Base-by-base conservation (phyloP, 2,329 filamentous ascomycete species). In the Sporothrix variecibatus region DNA sequence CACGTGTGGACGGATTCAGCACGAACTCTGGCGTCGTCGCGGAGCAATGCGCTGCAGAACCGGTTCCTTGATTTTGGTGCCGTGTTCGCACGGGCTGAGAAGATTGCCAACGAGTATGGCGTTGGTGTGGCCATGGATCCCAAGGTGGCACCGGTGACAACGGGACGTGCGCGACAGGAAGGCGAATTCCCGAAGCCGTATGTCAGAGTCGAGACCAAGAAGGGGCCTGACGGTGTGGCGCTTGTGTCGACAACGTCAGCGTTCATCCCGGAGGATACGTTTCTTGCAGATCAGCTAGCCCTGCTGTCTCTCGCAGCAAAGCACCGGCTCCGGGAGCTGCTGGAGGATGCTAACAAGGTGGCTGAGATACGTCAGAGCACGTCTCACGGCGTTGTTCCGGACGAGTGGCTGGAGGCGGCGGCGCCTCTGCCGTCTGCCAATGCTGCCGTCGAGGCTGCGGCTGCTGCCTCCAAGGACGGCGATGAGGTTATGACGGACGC, bases 241-340 rank as follows among this genome's bases (percentile, higher is more conserved):
- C 82, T 92, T 31, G 86, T 93, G 2, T 83, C 88, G 58, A 91
- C 91, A 0, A 87, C 86, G 17, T 91, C 91, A 1, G 89, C 90
- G 26, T 94, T 92, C 72, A 88, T 97, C 51, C 88, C 96, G 0
- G 90, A 92, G 49, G 92, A 94, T 60, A 90, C 93, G 1, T 90
- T 89, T 72, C 85, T 97, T 46, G 92, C 93, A 17, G 94, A 97
- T 75, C 93, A 98, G 77, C 84, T 98, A 62, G 92, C 93, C 34
- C 86, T 98, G 20, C 81, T 98, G 74, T 96, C 94, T 6, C 87
- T 98, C 73, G 93, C 93, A 23, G 91, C 94, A 11, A 94, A 95
- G 80, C 92, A 97, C 78, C 89, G 94, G 38, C 78, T 98, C 51
- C 88, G 93, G 72, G 89, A 90, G 15, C 83, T 98, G 40, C 80